Base-by-base conservation (phyloP, 768 basidiomycete genomes). In the Tricholoma terreum region DNA sequence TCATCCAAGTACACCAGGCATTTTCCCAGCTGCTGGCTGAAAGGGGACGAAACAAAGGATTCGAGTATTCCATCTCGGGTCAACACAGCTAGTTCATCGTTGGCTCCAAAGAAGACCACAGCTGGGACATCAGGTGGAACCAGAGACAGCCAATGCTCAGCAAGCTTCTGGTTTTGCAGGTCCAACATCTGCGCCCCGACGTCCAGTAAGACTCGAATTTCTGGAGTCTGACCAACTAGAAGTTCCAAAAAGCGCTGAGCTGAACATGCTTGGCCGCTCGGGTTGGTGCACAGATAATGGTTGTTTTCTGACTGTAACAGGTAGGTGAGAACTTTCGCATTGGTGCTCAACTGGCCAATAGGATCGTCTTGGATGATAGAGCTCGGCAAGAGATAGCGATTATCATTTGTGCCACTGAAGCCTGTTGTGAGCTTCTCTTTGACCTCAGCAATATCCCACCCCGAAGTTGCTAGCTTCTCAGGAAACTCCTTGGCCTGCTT, bases 181-280 rank as follows among this genome's bases (percentile, higher is more conserved):
- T 84, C 82, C 8, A 84, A 67, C 68, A 84, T 79, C 58, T 84
- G 82, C 0, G 82, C 82, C 3, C 82, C 83, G 11, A 84, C 81
- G 43, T 84, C 82, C 14, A 84, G 65, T 17, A 84, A 64, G 6
- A 84, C 80, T 21, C 71, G 71, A 24, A 83, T 70, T n/a, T 69
- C 64, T 3, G 75, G 76, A 1, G 53, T 53, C 58, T 79, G 72
- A 0, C 55, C n/a, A 10, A 71, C 69, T 3, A 84, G 15, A 17
- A 68, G 55, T 1, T 61, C 14, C 17, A 80, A 58, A 51, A 77
- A 65, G 15, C 70, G 59, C 0, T 12, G 2, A 1, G 69, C 64
- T 6, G 65, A 65, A 12, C 67, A 59, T 1, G 34, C 56, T 17
- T 59, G 68, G 60, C 58, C 61, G 52, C 22, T 58, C 56, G 54